Evolutionary conservation across 306 rosid species (phyloP), one percentile per base, ranked within the genome.

Genomic region (Malus asiatica): DNA sequence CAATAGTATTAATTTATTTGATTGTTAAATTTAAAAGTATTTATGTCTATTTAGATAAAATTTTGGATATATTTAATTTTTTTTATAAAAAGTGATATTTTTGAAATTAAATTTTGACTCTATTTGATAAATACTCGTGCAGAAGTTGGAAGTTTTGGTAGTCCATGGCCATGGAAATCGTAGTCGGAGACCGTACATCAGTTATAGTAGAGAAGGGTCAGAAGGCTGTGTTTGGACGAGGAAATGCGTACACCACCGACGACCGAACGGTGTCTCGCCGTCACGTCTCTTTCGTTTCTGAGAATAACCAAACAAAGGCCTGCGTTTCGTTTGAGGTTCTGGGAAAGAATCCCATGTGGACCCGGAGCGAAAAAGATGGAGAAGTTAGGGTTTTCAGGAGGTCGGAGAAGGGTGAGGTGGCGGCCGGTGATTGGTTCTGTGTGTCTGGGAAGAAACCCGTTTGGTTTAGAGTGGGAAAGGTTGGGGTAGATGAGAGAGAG

Each of bases 271-370:
- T 91, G 55, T 91, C 98, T 76, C 93, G 89, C 33, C 86, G 81
- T 20, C 97, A 93, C 73, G 79, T 91, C 70, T 74, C 63, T 27
- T 74, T 93, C 77, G 42, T 38, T 6, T 38, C 2, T 38, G 42
- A 38, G 42, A 7, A 7, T 38, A 38, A 38, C 48, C 76, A n/a
- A 22, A 35, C 86, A 20, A 85, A 74, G 55, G 48, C 84, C 62
- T 70, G 72, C 84, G 91, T 88, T 82, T 90, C 83, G 30, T 94
- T 94, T 73, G 82, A 89, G 80, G 97, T 90, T 25, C 74, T 82
- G 5, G 98, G 96, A 71, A 85, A 74, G 74, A 94, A 94, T 73
- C 98, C 97, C 74, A 55, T 94, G 72, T 94, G 96, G 97, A 88
- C 91, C 25, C 71, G 78, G 60, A 78, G 77, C 38, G 58, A 52